A percentile compares a stretch with the other conserved stretches of the same genome.
Conservation (phyloP, 225 moss, liverwort and hornwort genomes). For the Bryoerythrophyllum caledonicum region DNA sequence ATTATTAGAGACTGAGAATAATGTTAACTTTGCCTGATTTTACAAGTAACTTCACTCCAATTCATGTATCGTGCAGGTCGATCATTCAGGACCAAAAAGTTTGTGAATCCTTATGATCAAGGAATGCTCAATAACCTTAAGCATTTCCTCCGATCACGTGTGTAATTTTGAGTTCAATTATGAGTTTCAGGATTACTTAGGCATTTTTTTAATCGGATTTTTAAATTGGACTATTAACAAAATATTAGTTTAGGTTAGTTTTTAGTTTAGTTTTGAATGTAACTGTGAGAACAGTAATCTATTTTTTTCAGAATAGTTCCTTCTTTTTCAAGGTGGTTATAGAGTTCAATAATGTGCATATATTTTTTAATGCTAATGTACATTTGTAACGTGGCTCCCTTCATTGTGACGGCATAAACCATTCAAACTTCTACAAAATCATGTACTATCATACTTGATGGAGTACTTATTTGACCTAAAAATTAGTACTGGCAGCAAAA, state of each 20-base stretch:
- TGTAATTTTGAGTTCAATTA: conserved; percentile 27
- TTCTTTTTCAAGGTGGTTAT: neutral
- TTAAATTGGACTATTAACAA: conserved; percentile 12
- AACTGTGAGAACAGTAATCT: neutral
- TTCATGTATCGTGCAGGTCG: conserved; percentile 36
- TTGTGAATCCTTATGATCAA: conserved; percentile 63
- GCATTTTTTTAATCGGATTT: neutral
- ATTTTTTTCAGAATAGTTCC: neutral
- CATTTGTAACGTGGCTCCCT: no score
- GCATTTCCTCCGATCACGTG: conserved; percentile 49
- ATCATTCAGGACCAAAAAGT: conserved; percentile 43
- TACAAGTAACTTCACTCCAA: neutral
- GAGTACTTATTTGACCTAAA: no score
- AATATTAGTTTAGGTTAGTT: neutral
- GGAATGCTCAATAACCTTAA: conserved; percentile 48
- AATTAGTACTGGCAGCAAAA: no score
- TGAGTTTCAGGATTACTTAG: no score
- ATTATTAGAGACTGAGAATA: no score
- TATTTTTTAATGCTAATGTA: no score
- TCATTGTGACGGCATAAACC: no score
- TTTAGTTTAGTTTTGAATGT: neutral
- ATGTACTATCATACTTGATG: no score
- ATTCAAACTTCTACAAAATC: no score
- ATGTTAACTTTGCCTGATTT: no score
- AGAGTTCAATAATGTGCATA: conserved; percentile 8